A percentile compares a stretch with the other conserved stretches of the same genome.
phyloP scores from a whole-genome alignment of 345 rosid species.

The Syzygium oleosum region DNA sequence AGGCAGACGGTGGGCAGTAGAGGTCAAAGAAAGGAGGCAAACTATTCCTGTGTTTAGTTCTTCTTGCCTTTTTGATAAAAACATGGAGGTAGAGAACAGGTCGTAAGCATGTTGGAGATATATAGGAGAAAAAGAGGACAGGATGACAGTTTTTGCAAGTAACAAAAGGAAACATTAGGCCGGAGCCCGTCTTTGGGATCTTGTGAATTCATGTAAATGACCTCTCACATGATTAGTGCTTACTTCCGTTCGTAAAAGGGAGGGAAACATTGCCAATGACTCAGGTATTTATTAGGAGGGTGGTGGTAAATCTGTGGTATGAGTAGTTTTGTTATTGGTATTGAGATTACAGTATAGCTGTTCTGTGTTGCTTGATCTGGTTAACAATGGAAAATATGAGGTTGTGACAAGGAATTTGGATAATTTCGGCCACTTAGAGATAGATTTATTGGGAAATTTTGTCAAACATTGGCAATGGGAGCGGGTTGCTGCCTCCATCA shows the following conservation, averaged over 20 bases:
- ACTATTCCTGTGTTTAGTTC: too few species aligned
- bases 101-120: too few species aligned
- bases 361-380: not conserved
- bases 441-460: not conserved
- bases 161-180: too few species aligned
- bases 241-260: not conserved
- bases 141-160: too few species aligned
- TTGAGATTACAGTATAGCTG: not conserved
- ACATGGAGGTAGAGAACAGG: too few species aligned
- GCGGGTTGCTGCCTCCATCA: not conserved
- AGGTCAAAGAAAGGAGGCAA: too few species aligned
- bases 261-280: not conserved
- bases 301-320: not conserved
- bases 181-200: not conserved
- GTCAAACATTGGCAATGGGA: not conserved
- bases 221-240: not conserved
- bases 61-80: too few species aligned
- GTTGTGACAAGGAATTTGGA: not conserved
- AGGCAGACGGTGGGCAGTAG: too few species aligned
- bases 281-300: not conserved
- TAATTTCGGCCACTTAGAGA: not conserved
- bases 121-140: too few species aligned
- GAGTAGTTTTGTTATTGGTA: not conserved
- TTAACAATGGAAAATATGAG: not conserved
- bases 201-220: not conserved